Evolutionary conservation across 345 rosid species (phyloP), one percentile per base, ranked within the genome.

Genomic region (Ricinus communis): DNA sequence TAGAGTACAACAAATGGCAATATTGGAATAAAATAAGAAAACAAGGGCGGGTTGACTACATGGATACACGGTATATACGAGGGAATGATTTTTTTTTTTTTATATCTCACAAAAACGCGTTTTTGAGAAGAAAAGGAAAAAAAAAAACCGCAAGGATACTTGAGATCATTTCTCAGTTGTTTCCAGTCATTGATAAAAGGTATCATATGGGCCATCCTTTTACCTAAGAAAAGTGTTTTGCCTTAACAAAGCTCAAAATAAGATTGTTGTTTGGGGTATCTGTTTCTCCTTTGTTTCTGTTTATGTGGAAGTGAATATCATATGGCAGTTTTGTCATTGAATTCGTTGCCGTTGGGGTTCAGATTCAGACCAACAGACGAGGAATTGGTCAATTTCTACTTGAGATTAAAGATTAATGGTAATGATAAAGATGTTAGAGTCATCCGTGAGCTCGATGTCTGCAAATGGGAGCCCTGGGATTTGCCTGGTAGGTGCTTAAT

Each of bases 401-500:
- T 94, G 70, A 77, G 93, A 15, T 55, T 56, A 69, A 95, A 92
- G 78, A 90, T 95, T 70, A 95, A 95, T 69, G 97, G 98, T 2
- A 70, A 77, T 6, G 74, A 88, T 47, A 64, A 80, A 14, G 86
- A 84, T 12, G 93, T 93, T 53, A 56, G 63, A 38, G 89, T 89
- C 5, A 95, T 95, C 62, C 73, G 81, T 2, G 98, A 89, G 63
- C 79, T 95, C 79, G 99, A 95, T 76, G 86, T 95, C 69, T 95
- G 98, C 65, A 93, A 85, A 81, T 67, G 85, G 82, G 99, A 95
- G 80, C 99, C 99, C 12, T 92, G 96, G 96, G 99, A 95, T 74
- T 85, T 95, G 65, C 99, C 99, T 67, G 88, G 96, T 92, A 80
- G 53, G 43, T 24, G 33, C 13, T 18, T 2, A 54, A 54, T 22